Percentiles rank a stretch among this genome's conserved stretches.
These are phyloP conservation scores for Fusarium neocosmosporiellum DNA, from an alignment of 2,329 filamentous ascomycete species.

Conservation along the genomic window DNA sequence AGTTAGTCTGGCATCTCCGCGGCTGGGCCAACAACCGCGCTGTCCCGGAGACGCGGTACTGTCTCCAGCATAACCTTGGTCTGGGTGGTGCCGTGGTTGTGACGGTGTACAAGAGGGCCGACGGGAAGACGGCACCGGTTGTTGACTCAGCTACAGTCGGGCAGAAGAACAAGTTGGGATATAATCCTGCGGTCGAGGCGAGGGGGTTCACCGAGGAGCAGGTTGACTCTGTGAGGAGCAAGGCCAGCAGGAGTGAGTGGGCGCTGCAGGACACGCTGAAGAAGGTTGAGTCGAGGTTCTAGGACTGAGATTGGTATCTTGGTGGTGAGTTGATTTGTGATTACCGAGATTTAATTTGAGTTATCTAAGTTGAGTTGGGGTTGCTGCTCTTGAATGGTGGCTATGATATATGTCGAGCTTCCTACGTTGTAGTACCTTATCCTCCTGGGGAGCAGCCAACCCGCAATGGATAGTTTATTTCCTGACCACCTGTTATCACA, in stretches of 20 bases:
- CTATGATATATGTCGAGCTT: not conserved
- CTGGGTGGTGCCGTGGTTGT: constrained; percentile 91
- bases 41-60: constrained; percentile 74
- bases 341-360: not conserved
- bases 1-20: constrained; percentile 93
- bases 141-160: constrained; percentile 74
- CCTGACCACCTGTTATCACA: not conserved
- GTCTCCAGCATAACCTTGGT: constrained; percentile 92
- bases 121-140: constrained; percentile 72
- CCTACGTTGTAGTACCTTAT: not conserved
- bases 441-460: not conserved
- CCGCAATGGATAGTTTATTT: not conserved
- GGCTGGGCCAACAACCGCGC: constrained; percentile 95
- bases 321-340: not conserved
- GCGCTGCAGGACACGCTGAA: constrained; percentile 74
- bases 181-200: constrained; percentile 91
- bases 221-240: constrained; percentile 77
- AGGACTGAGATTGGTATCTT: not conserved
- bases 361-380: not conserved
- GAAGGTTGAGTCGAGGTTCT: constrained; percentile 55
- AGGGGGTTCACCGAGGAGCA: constrained; percentile 88
- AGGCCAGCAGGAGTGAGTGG: constrained; percentile 73
- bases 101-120: constrained; percentile 87
- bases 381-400: not conserved
- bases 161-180: constrained; percentile 77